Base-by-base conservation (phyloP, 352 stramenopile genomes). In the Stephanocyclus meneghinianus region DNA sequence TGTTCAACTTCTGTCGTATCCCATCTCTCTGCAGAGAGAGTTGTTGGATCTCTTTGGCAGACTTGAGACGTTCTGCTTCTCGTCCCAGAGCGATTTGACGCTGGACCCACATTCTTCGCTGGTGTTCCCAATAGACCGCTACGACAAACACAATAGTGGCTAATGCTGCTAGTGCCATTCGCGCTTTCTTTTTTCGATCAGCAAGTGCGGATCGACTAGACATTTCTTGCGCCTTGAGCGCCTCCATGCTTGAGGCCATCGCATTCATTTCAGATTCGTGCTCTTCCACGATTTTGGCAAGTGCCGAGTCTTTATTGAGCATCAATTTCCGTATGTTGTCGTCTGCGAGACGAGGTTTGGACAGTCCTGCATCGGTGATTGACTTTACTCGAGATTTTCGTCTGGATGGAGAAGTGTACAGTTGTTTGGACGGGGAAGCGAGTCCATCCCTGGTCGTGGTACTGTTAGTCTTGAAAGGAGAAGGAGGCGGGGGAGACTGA, bases 251-350 rank as follows among this genome's bases (percentile, higher is more conserved):
- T 8, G 16, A 29, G 4, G 65, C 45, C n/a, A 81, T 64, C 26
- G 42, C 53, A 57, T 66, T 71, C 66, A 75, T 81, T 51, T 81
- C 74, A 6, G 47, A 21, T 45, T 76, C 65, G 66, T 81, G 64
- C 16, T 81, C 74, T 76, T 81, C 74, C 6, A 81, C 53, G 32
- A 81, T 81, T 47, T 67, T 81, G 11, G 74, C 60, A 7, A 81
- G 37, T 18, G 65, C 47, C 0, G 65, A 18, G 51, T 81, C 74
- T 48, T 81, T 81, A 7, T 65, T 71, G 9, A 63, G 74, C 11
- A 81, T 65, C 6, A 81, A 44, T 59, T 66, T 67, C 13, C 45
- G 40, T 47, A 75, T 59, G 15, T 66, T 61, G 7, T 74, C 74
- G 15, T 81, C 65, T 32, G 40, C 62, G 13, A 76, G 59, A 44